A percentile compares a stretch with the other conserved stretches of the same genome.
Conservation (phyloP, 352 stramenopile genomes). For the Phytophthora colocasiae region DNA sequence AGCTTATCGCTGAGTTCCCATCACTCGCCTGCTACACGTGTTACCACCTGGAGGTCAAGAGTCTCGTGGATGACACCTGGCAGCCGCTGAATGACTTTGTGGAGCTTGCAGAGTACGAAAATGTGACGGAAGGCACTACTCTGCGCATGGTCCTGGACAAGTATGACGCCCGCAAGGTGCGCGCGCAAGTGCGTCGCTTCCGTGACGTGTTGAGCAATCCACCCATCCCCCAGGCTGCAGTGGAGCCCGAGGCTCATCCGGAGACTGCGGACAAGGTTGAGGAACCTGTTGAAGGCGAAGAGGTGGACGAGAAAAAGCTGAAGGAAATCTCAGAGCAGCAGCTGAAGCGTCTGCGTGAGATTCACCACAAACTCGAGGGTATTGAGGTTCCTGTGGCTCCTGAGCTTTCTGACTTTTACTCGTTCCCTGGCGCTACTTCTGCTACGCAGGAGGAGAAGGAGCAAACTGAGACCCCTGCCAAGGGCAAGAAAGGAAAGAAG, state of each 20-base stretch:
- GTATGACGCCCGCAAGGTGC: slow-evolving; percentile 88
- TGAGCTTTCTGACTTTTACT: slow-evolving; percentile 78
- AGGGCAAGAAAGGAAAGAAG: slow-evolving; percentile 50
- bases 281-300: slow-evolving; percentile 19
- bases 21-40: slow-evolving; percentile 86
- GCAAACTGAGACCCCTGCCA: slow-evolving; percentile 34
- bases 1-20: slow-evolving; percentile 87
- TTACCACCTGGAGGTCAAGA: slow-evolving; percentile 80
- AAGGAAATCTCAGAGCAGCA: slow-evolving; percentile 85
- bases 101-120: slow-evolving; percentile 85
- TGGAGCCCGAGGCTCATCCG: slow-evolving; percentile 33
- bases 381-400: slow-evolving; percentile 72
- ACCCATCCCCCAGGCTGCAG: slow-evolving; percentile 68
- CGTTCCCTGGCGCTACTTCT: slow-evolving; percentile 33
- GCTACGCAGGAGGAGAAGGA: slow-evolving; percentile 19
- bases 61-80: slow-evolving; percentile 37
- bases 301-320: slow-evolving; percentile 60
- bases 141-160: slow-evolving; percentile 88
- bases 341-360: slow-evolving; percentile 78
- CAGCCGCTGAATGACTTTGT: slow-evolving; percentile 85
- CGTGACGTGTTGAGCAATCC: slow-evolving; percentile 85
- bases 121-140: slow-evolving; percentile 63
- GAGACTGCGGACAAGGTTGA: slow-evolving; percentile 30
- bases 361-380: slow-evolving; percentile 84
- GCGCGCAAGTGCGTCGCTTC: slow-evolving; percentile 83